Percentiles rank a stretch among this genome's conserved stretches.
These are phyloP conservation scores for Exidia glandulosa DNA, from an alignment of 768 basidiomycete species.

Conservation along the genomic window DNA sequence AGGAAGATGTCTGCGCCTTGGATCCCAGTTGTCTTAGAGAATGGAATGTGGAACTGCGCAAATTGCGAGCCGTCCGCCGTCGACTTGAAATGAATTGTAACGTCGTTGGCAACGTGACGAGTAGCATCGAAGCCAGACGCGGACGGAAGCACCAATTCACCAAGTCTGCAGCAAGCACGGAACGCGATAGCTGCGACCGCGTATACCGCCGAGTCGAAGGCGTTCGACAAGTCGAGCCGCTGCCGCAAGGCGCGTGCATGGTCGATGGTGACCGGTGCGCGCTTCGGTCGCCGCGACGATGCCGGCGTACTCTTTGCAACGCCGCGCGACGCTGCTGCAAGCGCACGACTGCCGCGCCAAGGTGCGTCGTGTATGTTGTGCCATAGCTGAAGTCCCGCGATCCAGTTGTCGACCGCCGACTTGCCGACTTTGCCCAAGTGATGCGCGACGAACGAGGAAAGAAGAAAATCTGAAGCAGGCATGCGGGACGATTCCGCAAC, in stretches of 20 bases:
- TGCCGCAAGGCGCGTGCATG: constrained; percentile 18
- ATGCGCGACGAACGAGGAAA: constrained; percentile 18
- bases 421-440: constrained; percentile 4
- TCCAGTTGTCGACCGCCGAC: constrained; percentile 21
- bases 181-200: constrained; percentile 25
- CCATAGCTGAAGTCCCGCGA: constrained; percentile 26
- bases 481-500: constrained; percentile 21
- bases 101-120: constrained; percentile 7
- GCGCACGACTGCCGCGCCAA: constrained; percentile 22
- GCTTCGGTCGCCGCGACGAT: constrained; percentile 8
- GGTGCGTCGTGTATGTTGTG: constrained; percentile 23
- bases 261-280: constrained; percentile 24
- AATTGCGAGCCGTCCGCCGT: background rate
- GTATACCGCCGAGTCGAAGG: constrained; percentile 25
- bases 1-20: background rate
- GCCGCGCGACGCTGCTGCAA: constrained; percentile 3
- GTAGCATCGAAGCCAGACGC: constrained; percentile 7
- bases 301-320: constrained; percentile 5
- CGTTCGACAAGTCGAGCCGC: constrained; percentile 13
- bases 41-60: background rate
- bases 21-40: background rate
- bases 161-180: constrained; percentile 20
- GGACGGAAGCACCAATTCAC: constrained; percentile 10
- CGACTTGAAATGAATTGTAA: background rate
- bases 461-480: constrained; percentile 18